Evolutionary conservation across 148 eudicot species (phyloP).

Genomic region (Heliamphora exappendiculata): DNA sequence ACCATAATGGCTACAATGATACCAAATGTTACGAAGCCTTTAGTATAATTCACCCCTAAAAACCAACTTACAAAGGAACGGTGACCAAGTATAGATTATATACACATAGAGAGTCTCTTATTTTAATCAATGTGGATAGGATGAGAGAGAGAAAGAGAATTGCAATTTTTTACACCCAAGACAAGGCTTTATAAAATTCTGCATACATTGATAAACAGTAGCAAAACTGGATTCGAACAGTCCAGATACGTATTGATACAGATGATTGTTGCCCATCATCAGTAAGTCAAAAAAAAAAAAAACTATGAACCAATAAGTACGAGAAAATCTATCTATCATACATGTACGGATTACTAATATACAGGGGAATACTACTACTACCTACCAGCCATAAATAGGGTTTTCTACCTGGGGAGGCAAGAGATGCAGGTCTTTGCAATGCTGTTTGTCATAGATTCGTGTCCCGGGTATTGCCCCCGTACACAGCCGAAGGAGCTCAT

Average conservation of each 20-base stretch:
- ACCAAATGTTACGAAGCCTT: no score
- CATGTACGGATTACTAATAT: slow-evolving; percentile 2
- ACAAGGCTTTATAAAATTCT: not conserved
- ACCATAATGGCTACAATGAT: no score
- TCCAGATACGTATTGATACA: no score
- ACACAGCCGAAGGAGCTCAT: slow-evolving; percentile 69
- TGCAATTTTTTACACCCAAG: not conserved
- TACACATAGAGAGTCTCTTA: no score
- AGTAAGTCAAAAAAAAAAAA: no score
- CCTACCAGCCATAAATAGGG: slow-evolving; percentile 87
- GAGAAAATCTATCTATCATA: no score
- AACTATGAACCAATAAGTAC: no score
- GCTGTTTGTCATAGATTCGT: slow-evolving; percentile 61
- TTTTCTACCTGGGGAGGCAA: slow-evolving; percentile 86
- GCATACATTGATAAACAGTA: not conserved
- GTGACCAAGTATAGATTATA: no score
- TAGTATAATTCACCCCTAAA: no score
- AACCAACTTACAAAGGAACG: no score
- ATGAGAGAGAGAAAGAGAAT: not conserved
- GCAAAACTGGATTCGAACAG: not conserved
- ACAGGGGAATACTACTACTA: slow-evolving; percentile 11
- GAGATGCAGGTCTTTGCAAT: slow-evolving; percentile 67
- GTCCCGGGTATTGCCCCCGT: slow-evolving; percentile 84
- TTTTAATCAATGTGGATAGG: no score
- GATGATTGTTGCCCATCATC: no score